Conservation (phyloP, 2,329 filamentous ascomycete genomes). For the Cladosporium phlei region DNA sequence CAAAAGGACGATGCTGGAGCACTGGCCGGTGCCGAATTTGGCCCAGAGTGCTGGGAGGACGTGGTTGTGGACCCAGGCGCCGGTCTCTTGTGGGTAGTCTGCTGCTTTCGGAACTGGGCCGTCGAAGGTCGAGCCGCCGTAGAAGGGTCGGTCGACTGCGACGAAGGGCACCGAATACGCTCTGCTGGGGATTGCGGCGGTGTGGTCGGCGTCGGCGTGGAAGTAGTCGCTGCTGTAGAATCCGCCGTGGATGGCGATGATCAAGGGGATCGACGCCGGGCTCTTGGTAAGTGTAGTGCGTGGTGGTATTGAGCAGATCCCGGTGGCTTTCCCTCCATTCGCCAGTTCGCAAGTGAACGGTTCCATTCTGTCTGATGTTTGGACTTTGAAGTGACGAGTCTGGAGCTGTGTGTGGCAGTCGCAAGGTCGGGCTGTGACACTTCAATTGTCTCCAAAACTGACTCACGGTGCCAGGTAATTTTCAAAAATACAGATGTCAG, state of each 20-base stretch:
- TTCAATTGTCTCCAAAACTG: no score
- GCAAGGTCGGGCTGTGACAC: no score
- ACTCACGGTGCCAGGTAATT: no score
- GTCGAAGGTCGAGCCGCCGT: not conserved
- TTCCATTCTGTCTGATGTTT: not conserved
- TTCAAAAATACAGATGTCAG: not conserved
- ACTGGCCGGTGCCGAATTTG: not conserved
- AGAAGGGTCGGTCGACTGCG: constrained; percentile 3
- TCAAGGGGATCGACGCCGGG: not conserved
- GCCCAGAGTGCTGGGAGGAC: not conserved
- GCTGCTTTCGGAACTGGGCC: not conserved
- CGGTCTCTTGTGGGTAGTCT: not conserved
- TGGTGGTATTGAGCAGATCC: not conserved
- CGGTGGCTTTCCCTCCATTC: not conserved
- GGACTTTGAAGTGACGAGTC: not conserved
- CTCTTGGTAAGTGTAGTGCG: not conserved
- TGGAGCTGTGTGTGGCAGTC: not conserved
- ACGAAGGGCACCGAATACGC: not conserved
- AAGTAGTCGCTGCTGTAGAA: constrained; percentile 46
- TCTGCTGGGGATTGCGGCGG: not conserved
- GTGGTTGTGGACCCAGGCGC: not conserved
- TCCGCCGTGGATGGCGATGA: constrained; percentile 2
- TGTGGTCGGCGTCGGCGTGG: constrained; percentile 44
- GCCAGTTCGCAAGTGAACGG: not conserved
- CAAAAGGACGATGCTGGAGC: constrained; percentile 1